phyloP scores from a whole-genome alignment of 78 protist species.

The slime mould (Dictyostelium discoideum) region DNA sequence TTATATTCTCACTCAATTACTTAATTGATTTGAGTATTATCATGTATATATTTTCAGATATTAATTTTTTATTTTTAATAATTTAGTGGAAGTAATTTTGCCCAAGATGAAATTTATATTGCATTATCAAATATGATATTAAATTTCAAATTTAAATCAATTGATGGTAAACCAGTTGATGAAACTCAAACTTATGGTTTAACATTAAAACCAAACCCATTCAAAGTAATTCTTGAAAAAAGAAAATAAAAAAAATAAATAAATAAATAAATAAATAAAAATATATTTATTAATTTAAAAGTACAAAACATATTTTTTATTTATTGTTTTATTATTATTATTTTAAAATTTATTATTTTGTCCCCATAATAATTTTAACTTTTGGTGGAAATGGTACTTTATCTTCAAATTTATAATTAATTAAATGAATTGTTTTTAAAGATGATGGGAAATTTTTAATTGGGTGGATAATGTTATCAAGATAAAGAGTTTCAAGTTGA shows the following conservation, averaged over 20 bases:
- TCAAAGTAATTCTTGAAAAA: neutral
- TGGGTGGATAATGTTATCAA: neutral
- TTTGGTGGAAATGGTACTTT: neutral
- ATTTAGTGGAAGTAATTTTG: constrained; percentile 13
- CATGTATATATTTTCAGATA: too few relatives aligned
- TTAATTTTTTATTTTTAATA: too few relatives aligned
- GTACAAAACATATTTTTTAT: too few relatives aligned
- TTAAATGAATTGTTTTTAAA: neutral
- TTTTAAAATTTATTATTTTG: too few relatives aligned
- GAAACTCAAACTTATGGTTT: constrained; percentile 16
- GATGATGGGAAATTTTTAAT: neutral
- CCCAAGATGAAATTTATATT: constrained; percentile 13
- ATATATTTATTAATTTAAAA: too few relatives aligned
- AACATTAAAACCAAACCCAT: constrained; percentile 35
- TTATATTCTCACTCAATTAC: too few relatives aligned
- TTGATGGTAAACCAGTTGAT: constrained; percentile 1
- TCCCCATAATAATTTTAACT: neutral
- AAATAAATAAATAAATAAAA: too few relatives aligned
- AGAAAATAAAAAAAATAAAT: neutral
- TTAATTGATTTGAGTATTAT: too few relatives aligned
- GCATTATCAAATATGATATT: neutral
- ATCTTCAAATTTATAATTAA: neutral
- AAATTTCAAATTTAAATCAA: neutral
- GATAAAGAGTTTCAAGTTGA: neutral
- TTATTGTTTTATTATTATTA: too few relatives aligned